phyloP scores from a whole-genome alignment of 148 eudicot genomes.

The Cornus suecica region DNA sequence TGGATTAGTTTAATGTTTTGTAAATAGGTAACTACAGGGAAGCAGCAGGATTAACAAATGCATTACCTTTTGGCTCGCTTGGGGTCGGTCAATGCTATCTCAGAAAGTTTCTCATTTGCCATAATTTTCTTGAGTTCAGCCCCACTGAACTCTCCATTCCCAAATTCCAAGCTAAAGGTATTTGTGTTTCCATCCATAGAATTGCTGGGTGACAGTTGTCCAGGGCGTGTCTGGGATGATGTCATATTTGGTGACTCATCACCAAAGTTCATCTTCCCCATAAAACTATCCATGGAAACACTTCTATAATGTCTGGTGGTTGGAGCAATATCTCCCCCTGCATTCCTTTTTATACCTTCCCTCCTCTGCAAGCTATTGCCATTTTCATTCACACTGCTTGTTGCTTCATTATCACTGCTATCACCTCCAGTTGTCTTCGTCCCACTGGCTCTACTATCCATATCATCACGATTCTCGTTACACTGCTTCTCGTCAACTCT shows the following conservation, averaged over 20 bases:
- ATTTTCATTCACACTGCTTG: conserved; percentile 68
- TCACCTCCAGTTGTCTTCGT: conserved; percentile 85
- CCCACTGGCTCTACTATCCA: conserved; percentile 81
- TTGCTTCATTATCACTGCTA: conserved; percentile 89
- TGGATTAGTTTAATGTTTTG: background rate
- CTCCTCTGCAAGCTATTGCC: conserved; percentile 44
- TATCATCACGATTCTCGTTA: conserved; percentile 68
- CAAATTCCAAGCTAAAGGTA: conserved; percentile 77
- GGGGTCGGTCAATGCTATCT: conserved; percentile 81
- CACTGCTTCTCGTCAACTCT: conserved; percentile 68
- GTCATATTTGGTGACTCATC: conserved; percentile 72
- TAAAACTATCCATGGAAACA: conserved; percentile 92
- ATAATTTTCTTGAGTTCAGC: conserved; percentile 87
- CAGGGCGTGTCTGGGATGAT: conserved; percentile 64
- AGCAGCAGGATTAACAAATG: background rate
- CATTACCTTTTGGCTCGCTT: conserved; percentile 90
- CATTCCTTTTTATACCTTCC: conserved; percentile 63
- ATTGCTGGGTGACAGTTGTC: conserved; percentile 70
- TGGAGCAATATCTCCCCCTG: conserved; percentile 62
- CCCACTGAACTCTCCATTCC: conserved; percentile 83
- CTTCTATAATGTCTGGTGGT: conserved; percentile 75
- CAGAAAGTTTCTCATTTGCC: conserved; percentile 92
- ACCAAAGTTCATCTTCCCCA: conserved; percentile 61
- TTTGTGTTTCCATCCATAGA: conserved; percentile 46
- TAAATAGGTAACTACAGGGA: background rate